phyloP scores from a whole-genome alignment of 331 rosid genomes.

The Quercus tomentella region DNA sequence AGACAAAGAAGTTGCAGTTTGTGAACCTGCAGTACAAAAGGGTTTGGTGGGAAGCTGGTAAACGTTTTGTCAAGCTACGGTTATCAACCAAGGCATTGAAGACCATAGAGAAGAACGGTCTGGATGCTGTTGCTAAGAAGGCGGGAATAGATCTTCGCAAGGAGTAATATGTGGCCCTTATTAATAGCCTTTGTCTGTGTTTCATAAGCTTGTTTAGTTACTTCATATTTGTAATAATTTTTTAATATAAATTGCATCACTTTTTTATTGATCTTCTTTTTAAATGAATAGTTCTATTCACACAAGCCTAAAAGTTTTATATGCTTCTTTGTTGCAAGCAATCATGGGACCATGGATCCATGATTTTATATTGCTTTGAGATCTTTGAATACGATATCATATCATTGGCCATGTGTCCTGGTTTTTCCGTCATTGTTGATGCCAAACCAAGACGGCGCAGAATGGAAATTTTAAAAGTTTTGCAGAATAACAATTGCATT shows the following conservation, averaged over 20 bases:
- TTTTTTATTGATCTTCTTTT: not conserved
- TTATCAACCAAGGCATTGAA: constrained; percentile 89
- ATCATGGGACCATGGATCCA: not conserved
- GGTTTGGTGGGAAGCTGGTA: constrained; percentile 98
- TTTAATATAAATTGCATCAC: not conserved
- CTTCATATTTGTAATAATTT: not conserved
- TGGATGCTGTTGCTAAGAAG: constrained; percentile 96
- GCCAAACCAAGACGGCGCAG: not conserved
- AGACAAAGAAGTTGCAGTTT: constrained; percentile 87
- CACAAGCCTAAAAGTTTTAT: not conserved
- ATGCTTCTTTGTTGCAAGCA: not conserved
- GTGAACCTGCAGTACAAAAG: constrained; percentile 90
- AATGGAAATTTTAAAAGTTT: not conserved
- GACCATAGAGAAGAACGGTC: constrained; percentile 93
- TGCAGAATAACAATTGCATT: not conserved
- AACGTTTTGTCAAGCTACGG: constrained; percentile 86
- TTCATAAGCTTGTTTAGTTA: not conserved
- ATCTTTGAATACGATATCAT: not conserved
- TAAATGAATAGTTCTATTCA: not conserved
- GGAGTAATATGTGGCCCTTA: constrained; percentile 20
- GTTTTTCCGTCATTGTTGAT: not conserved
- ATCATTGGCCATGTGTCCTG: not conserved
- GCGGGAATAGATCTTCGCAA: constrained; percentile 90
- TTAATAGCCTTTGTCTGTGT: not conserved
- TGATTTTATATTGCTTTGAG: not conserved